phyloP scores from a whole-genome alignment of 2,329 filamentous ascomycete species.

The Pyrenophora graminea region DNA sequence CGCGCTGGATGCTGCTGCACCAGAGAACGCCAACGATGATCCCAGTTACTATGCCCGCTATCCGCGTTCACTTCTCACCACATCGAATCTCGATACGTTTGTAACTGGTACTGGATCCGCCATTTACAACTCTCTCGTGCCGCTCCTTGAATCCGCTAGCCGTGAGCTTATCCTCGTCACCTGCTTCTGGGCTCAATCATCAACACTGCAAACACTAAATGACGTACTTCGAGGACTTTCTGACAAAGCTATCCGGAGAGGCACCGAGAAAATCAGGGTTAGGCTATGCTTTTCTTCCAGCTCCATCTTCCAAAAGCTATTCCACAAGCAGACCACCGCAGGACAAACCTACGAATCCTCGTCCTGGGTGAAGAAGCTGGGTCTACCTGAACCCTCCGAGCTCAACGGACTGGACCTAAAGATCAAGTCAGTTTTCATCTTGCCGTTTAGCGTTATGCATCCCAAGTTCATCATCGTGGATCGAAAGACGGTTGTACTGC shows the following conservation, averaged over 20 bases:
- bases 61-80: slow-evolving; percentile 41
- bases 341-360: slow-evolving; percentile 66
- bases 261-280: slow-evolving; percentile 58
- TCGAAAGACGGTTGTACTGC: slow-evolving; percentile 66
- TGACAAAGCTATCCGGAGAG: slow-evolving; percentile 42
- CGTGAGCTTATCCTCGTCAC: slow-evolving; percentile 75
- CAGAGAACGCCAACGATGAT: slow-evolving; percentile 33
- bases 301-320: slow-evolving; percentile 73
- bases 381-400: slow-evolving; percentile 62
- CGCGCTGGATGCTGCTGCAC: slow-evolving; percentile 29
- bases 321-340: slow-evolving; percentile 66
- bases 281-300: slow-evolving; percentile 77
- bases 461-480: slow-evolving; percentile 82
- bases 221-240: slow-evolving; percentile 65
- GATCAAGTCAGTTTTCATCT: slow-evolving; percentile 78
- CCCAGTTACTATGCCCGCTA: slow-evolving; percentile 48
- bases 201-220: slow-evolving; percentile 62
- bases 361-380: slow-evolving; percentile 65
- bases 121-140: slow-evolving; percentile 57
- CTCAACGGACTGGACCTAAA: slow-evolving; percentile 67
- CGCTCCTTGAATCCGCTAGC: slow-evolving; percentile 64
- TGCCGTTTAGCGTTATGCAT: slow-evolving; percentile 85
- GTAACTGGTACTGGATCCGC: slow-evolving; percentile 52
- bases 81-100: slow-evolving; percentile 44
- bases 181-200: slow-evolving; percentile 78